Evolutionary conservation across 805 yeast species (phyloP).

Genomic region (Saturnispora silvae): DNA sequence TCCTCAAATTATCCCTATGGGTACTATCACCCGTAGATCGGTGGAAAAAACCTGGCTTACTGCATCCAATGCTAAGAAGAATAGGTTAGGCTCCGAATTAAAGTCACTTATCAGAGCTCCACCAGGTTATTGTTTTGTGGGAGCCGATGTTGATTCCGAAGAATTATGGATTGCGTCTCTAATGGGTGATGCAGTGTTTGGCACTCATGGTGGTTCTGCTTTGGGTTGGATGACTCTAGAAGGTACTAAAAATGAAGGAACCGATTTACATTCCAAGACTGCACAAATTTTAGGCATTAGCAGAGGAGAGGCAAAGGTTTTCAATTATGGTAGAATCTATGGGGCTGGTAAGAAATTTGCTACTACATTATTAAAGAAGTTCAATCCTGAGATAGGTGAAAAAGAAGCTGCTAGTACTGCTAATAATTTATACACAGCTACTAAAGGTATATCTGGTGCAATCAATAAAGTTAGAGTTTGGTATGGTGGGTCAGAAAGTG

Average conservation of each 20-base stretch:
- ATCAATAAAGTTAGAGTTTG: constrained; percentile 30
- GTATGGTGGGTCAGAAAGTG: constrained; percentile 90
- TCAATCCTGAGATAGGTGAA: constrained; percentile 62
- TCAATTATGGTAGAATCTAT: constrained; percentile 93
- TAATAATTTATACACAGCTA: constrained; percentile 55
- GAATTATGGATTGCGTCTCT: constrained; percentile 97
- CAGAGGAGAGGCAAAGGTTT: constrained; percentile 86
- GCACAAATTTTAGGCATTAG: constrained; percentile 82
- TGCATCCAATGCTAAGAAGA: constrained; percentile 84
- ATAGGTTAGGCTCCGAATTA: constrained; percentile 85
- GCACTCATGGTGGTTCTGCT: constrained; percentile 90
- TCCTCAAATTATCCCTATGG: constrained; percentile 85
- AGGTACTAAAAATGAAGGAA: constrained; percentile 83
- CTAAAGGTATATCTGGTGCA: constrained; percentile 56
- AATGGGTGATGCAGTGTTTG: constrained; percentile 84
- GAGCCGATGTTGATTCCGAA: constrained; percentile 98
- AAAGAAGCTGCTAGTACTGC: constrained; percentile 59
- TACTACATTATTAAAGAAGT: constrained; percentile 67
- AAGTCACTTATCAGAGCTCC: constrained; percentile 86
- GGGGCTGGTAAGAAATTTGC: constrained; percentile 97
- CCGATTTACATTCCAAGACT: constrained; percentile 91
- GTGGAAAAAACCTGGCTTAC: constrained; percentile 97
- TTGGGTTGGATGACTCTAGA: constrained; percentile 99
- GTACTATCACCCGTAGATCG: constrained; percentile 92
- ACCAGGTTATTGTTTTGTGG: constrained; percentile 79